Percentiles rank a stretch among this genome's conserved stretches.
These are phyloP conservation scores for Salisapilia sapeloensis DNA, from an alignment of 352 stramenopile species.

Conservation along the genomic window DNA sequence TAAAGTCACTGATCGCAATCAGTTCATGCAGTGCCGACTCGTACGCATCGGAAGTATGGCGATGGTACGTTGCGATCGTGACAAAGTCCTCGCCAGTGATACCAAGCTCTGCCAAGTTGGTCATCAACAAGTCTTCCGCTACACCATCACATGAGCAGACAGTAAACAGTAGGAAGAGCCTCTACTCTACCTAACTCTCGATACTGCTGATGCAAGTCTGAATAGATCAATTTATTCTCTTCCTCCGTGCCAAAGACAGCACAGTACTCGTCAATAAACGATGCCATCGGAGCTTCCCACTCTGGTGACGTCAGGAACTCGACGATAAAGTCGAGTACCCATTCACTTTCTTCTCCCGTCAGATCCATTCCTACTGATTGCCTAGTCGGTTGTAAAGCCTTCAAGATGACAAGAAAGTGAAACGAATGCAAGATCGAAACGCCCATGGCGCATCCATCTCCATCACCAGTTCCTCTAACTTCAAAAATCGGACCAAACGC, in stretches of 20 bases:
- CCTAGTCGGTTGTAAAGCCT: background rate
- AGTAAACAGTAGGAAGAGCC: slow-evolving; percentile 2
- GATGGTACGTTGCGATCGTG: slow-evolving; percentile 54
- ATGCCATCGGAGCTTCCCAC: slow-evolving; percentile 80
- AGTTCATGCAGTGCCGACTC: slow-evolving; percentile 77
- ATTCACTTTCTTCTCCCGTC: slow-evolving; percentile 52
- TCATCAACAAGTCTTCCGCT: slow-evolving; percentile 63
- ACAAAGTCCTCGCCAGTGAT: slow-evolving; percentile 73
- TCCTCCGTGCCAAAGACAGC: slow-evolving; percentile 77
- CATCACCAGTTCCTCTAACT: too few relatives aligned
- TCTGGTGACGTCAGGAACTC: slow-evolving; percentile 75
- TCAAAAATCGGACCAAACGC: too few relatives aligned
- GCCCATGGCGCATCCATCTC: too few relatives aligned
- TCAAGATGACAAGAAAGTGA: background rate
- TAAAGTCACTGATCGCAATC: slow-evolving; percentile 80
- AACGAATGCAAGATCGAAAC: too few relatives aligned
- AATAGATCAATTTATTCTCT: slow-evolving; percentile 84
- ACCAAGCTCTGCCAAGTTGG: slow-evolving; percentile 72
- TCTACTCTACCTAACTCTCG: slow-evolving; percentile 21
- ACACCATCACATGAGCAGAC: too few relatives aligned
- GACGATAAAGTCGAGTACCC: slow-evolving; percentile 82
- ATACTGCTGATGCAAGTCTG: slow-evolving; percentile 71
- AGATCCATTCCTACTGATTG: slow-evolving; percentile 11
- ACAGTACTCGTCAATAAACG: slow-evolving; percentile 83
- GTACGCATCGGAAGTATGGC: slow-evolving; percentile 39